phyloP scores from a whole-genome alignment of 73 alveolate species.

The Stentor coeruleus region DNA sequence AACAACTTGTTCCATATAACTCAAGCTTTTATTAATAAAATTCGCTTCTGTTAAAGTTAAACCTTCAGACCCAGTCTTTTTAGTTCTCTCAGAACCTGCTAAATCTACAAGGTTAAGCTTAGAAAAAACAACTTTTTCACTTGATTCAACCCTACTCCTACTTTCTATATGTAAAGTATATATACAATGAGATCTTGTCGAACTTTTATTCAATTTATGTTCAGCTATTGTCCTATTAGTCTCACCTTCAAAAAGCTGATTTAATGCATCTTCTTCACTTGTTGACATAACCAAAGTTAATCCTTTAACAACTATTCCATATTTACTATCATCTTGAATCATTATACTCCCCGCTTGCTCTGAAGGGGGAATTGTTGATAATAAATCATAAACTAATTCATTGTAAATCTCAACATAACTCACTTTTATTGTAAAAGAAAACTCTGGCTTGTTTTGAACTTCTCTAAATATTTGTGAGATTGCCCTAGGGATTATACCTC shows the following conservation, averaged over 20 bases:
- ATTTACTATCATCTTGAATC: slow-evolving; percentile 91
- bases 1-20: slow-evolving; percentile 71
- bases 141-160: too few relatives aligned
- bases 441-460: slow-evolving; percentile 66
- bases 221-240: slow-evolving; percentile 74
- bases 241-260: slow-evolving; percentile 87
- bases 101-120: slow-evolving; percentile 72
- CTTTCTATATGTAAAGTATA: slow-evolving; percentile 90
- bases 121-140: too few relatives aligned
- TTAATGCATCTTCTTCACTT: slow-evolving; percentile 78
- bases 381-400: slow-evolving; percentile 40
- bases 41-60: slow-evolving; percentile 65
- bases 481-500: slow-evolving; percentile 86
- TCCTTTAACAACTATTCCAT: slow-evolving; percentile 95
- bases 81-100: slow-evolving; percentile 80
- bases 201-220: slow-evolving; percentile 90
- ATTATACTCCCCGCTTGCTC: slow-evolving; percentile 29
- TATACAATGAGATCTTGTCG: slow-evolving; percentile 93
- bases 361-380: slow-evolving; percentile 1
- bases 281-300: slow-evolving; percentile 93
- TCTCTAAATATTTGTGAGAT: slow-evolving; percentile 65
- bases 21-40: slow-evolving; percentile 63
- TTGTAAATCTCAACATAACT: slow-evolving; percentile 42
- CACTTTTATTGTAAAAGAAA: slow-evolving; percentile 65
- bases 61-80: slow-evolving; percentile 71